Conservation (phyloP, 1,284 basidiomycete genomes). For the Irpex lacteus region DNA sequence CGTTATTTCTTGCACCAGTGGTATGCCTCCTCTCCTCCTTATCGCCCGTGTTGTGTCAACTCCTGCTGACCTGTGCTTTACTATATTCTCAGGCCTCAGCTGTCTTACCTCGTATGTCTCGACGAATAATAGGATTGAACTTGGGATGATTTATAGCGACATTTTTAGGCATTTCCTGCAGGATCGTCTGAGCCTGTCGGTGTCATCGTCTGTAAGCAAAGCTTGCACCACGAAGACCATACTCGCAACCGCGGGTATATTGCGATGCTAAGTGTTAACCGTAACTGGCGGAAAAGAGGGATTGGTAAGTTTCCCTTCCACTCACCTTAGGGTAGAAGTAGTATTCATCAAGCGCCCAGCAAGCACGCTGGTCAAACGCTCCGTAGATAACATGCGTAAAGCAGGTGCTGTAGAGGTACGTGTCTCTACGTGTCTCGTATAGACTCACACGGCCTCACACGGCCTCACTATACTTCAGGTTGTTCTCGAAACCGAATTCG, state of each 20-base stretch:
- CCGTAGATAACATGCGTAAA: conserved; percentile 78
- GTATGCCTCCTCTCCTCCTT: conserved; percentile 41
- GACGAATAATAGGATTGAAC: not conserved
- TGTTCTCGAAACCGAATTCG: conserved; percentile 95
- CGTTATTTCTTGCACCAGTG: conserved; percentile 95
- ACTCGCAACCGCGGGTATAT: conserved; percentile 87
- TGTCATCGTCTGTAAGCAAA: conserved; percentile 95
- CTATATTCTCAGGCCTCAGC: conserved; percentile 72
- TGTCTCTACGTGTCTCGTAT: conserved; percentile 7
- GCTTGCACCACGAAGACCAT: conserved; percentile 67
- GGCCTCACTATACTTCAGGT: conserved; percentile 49
- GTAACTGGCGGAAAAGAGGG: conserved; percentile 79
- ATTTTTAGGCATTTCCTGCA: conserved; percentile 53
- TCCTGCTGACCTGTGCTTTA: conserved; percentile 2
- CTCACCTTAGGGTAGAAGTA: not conserved
- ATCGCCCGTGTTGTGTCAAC: not conserved
- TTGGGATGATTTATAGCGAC: not conserved
- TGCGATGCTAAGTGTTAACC: conserved; percentile 92
- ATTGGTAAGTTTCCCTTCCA: conserved; percentile 66
- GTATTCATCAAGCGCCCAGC: conserved; percentile 42
- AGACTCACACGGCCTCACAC: conserved; percentile 1
- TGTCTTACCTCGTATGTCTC: conserved; percentile 82
- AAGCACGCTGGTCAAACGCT: conserved; percentile 73
- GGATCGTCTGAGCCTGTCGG: conserved; percentile 70
- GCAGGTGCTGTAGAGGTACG: conserved; percentile 82